A percentile compares a stretch with the other conserved stretches of the same genome.
These are phyloP conservation scores for Penicillium chermesinum DNA, from an alignment of 495 filamentous ascomycete species.

Conservation along the genomic window DNA sequence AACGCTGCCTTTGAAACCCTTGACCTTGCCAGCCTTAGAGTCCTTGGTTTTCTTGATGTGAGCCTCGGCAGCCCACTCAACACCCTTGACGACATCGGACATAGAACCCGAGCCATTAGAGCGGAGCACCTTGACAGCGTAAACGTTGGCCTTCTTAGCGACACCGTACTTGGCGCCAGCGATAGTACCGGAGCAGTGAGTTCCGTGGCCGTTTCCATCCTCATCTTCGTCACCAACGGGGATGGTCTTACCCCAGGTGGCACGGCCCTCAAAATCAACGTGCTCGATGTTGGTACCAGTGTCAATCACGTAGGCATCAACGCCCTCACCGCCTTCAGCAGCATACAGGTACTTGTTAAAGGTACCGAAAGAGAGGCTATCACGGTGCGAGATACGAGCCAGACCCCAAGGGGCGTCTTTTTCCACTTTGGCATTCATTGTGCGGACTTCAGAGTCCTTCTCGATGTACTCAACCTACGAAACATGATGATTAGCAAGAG, in stretches of 20 bases:
- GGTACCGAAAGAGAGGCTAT: slow-evolving; percentile 76
- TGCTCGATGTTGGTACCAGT: slow-evolving; percentile 92
- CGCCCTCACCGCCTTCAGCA: slow-evolving; percentile 87
- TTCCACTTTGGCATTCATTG: slow-evolving; percentile 61
- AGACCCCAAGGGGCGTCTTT: slow-evolving; percentile 96
- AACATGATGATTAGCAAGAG: slow-evolving; percentile 11
- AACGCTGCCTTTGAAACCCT: slow-evolving; percentile 97
- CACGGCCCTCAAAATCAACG: slow-evolving; percentile 95
- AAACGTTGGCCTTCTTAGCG: slow-evolving; percentile 95
- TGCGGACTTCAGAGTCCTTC: slow-evolving; percentile 86
- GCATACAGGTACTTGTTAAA: slow-evolving; percentile 99
- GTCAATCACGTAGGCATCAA: slow-evolving; percentile 98
- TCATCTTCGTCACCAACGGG: slow-evolving; percentile 74
- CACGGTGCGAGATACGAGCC: slow-evolving; percentile 93
- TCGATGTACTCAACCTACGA: slow-evolving; percentile 91
- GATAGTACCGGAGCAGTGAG: slow-evolving; percentile 97
- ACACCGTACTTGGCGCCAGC: slow-evolving; percentile 99
- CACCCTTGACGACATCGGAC: slow-evolving; percentile 97
- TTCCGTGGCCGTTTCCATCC: slow-evolving; percentile 98
- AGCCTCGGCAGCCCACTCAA: slow-evolving; percentile 83
- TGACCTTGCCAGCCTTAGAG: slow-evolving; percentile 74
- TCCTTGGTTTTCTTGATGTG: slow-evolving; percentile 69
- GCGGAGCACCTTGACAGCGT: slow-evolving; percentile 95
- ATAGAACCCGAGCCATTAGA: slow-evolving; percentile 98
- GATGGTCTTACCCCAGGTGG: slow-evolving; percentile 94